phyloP scores from a whole-genome alignment of 1,139 yeast species.

The Barnettozyma hawaiiensis region DNA sequence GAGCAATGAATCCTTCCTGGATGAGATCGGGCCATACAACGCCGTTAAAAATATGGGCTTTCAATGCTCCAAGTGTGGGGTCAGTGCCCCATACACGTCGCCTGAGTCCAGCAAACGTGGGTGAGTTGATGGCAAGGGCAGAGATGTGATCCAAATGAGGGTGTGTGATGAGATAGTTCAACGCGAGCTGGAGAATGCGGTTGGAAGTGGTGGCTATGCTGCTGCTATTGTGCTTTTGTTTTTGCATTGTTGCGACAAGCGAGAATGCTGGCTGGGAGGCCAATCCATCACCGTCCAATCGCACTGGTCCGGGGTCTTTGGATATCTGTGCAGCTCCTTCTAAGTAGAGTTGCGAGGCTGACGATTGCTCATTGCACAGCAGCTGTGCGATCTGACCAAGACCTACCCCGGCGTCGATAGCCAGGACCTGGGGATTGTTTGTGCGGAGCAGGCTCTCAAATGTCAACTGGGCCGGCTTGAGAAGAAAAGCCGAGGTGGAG shows the following conservation, averaged over 20 bases:
- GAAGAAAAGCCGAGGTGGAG: conserved; percentile 56
- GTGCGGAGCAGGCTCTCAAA: conserved; percentile 33
- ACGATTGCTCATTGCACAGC: conserved; percentile 27
- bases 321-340: conserved; percentile 15
- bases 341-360: conserved; percentile 11
- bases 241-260: background rate
- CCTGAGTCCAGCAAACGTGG: conserved; percentile 39
- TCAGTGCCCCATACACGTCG: conserved; percentile 47
- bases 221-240: too few relatives aligned
- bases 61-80: conserved; percentile 48
- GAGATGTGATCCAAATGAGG: conserved; percentile 79
- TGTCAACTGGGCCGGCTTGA: conserved; percentile 47
- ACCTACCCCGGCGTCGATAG: conserved; percentile 81
- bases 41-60: conserved; percentile 63
- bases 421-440: conserved; percentile 34
- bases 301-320: conserved; percentile 24
- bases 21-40: conserved; percentile 67
- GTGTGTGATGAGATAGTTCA: conserved; percentile 62
- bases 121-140: conserved; percentile 67
- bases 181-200: conserved; percentile 32
- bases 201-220: conserved; percentile 23
- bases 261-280: background rate
- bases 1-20: conserved; percentile 23
- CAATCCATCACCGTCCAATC: background rate
- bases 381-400: conserved; percentile 51